A percentile compares a stretch with the other conserved stretches of the same genome.
phyloP scores from a whole-genome alignment of 208 protist genomes.

The Wallacemonas sp. region DNA sequence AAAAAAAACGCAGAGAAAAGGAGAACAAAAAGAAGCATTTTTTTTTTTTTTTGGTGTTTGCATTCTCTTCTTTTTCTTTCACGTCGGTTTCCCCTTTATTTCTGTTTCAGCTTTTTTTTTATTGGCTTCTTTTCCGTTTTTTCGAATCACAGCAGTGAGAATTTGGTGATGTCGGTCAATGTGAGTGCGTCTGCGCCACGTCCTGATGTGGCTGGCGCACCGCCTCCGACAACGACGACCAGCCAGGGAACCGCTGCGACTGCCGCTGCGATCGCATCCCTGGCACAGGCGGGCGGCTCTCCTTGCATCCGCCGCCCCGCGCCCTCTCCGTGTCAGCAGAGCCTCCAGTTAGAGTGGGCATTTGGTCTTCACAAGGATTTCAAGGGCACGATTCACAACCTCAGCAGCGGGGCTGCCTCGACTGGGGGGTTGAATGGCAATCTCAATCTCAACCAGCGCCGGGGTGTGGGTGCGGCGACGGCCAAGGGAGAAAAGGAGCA shows the following conservation, averaged over 20 bases:
- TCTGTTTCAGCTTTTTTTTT: too few species aligned
- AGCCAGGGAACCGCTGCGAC: not conserved
- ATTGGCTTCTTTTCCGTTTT: too few species aligned
- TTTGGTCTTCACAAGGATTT: conserved; percentile 93
- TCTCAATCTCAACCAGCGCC: not conserved
- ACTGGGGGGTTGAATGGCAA: conserved; percentile 72
- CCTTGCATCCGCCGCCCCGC: conserved; percentile 33
- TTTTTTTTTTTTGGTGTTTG: too few species aligned
- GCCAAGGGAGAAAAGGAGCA: conserved; percentile 29
- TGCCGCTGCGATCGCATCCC: not conserved
- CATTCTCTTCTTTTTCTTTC: too few species aligned
- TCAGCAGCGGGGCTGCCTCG: conserved; percentile 42
- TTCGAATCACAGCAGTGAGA: too few species aligned
- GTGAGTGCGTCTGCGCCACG: too few species aligned
- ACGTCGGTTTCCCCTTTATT: too few species aligned
- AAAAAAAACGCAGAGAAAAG: too few species aligned
- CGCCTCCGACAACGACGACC: too few species aligned
- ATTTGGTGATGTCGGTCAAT: too few species aligned
- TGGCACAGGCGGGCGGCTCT: conserved; percentile 8
- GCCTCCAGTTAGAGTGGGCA: conserved; percentile 81
- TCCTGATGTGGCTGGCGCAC: too few species aligned
- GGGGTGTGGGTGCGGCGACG: not conserved
- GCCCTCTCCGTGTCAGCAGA: conserved; percentile 44
- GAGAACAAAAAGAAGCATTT: too few species aligned
- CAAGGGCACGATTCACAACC: conserved; percentile 84